A percentile compares a stretch with the other conserved stretches of the same genome.
These are phyloP conservation scores for Lantana camara DNA, from an alignment of 257 asterid species.

Conservation along the genomic window DNA sequence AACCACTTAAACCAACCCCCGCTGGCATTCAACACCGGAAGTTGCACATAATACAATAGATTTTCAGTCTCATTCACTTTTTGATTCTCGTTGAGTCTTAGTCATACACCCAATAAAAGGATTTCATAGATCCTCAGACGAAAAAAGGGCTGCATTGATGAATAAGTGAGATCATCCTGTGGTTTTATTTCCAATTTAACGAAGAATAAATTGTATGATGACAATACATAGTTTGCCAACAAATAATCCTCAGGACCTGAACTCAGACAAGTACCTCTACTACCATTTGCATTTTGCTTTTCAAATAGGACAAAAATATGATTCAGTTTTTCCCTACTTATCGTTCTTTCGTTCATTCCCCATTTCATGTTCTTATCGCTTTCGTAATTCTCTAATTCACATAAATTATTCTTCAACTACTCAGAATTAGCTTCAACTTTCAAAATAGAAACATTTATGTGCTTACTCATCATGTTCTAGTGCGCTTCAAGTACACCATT, in stretches of 20 bases:
- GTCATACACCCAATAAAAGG: too few relatives aligned
- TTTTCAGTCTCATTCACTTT: too few relatives aligned
- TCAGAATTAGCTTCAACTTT: background rate
- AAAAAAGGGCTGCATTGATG: background rate
- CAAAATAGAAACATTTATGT: background rate
- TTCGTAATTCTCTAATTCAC: background rate
- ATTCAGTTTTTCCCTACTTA: background rate
- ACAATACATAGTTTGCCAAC: background rate
- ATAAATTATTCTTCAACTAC: background rate
- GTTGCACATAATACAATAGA: too few relatives aligned
- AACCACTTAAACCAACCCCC: too few relatives aligned
- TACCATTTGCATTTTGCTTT: background rate
- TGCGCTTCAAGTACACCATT: slow-evolving; percentile 62
- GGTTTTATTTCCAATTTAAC: background rate
- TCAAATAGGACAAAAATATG: background rate
- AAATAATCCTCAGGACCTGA: background rate
- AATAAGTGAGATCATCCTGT: background rate
- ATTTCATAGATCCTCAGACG: background rate
- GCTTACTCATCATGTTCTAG: slow-evolving; percentile 37
- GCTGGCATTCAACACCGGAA: too few relatives aligned
- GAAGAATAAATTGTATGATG: background rate
- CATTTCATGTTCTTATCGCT: background rate
- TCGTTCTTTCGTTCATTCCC: background rate
- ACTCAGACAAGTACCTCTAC: background rate
- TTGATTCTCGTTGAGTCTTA: too few relatives aligned